A percentile compares a stretch with the other conserved stretches of the same genome.
Conservation (phyloP, 345 rosid genomes). For the Lepidium sativum region DNA sequence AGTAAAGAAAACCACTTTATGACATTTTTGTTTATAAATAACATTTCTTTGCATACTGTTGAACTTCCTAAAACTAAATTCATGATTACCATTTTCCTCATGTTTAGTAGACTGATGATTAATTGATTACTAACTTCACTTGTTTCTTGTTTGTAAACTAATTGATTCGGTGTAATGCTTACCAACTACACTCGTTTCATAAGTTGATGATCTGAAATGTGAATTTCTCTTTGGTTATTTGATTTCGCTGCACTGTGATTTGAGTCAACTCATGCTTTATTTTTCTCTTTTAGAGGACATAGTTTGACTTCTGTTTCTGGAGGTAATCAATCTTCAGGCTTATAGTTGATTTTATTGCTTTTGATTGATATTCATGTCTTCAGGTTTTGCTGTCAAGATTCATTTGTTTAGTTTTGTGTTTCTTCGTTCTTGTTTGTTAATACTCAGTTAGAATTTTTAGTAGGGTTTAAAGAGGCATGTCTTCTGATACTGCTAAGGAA, state of each 20-base stretch:
- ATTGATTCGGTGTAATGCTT: not conserved
- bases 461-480: slow-evolving; percentile 39
- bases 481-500: slow-evolving; percentile 76
- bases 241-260: not conserved
- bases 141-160: not conserved
- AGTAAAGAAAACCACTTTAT: not conserved
- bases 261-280: not conserved
- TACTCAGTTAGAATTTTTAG: not conserved
- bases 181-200: not conserved
- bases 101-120: not conserved
- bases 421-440: not conserved
- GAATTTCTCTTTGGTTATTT: not conserved
- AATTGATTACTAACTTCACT: not conserved
- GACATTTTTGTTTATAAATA: not conserved
- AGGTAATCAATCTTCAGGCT: not conserved
- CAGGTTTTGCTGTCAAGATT: not conserved
- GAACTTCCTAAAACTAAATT: not conserved
- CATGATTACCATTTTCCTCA: not conserved
- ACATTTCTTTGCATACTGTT: not conserved
- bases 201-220: not conserved
- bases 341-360: not conserved
- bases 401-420: not conserved
- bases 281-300: not conserved
- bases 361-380: not conserved
- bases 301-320: not conserved